Percentiles rank a stretch among this genome's conserved stretches.
Conservation (phyloP, 225 moss, liverwort and hornwort genomes). For the Pseudoscleropodium purum region DNA sequence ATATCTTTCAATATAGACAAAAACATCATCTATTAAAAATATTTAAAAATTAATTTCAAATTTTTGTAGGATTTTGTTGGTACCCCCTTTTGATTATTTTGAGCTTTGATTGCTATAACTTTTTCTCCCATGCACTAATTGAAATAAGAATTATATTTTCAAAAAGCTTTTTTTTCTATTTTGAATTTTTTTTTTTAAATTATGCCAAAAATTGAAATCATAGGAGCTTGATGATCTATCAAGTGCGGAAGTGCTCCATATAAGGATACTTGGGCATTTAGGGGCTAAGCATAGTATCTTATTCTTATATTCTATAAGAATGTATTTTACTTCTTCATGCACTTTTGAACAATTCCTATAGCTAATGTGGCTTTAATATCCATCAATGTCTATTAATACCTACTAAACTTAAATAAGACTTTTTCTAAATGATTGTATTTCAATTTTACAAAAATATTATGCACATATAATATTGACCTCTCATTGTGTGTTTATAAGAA, state of each 20-base stretch:
- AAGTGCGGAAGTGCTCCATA: background rate
- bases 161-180: no score
- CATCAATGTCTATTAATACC: background rate
- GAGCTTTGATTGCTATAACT: accelerated
- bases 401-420: background rate
- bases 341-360: background rate
- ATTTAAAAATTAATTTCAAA: background rate
- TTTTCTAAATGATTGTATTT: background rate
- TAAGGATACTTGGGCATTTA: no score
- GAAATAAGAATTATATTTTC: background rate
- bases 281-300: background rate
- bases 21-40: background rate
- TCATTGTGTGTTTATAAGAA: background rate
- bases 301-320: background rate
- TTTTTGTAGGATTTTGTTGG: background rate
- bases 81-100: background rate
- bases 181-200: no score
- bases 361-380: background rate
- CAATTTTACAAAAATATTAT: background rate
- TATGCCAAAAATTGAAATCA: background rate
- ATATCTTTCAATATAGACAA: background rate
- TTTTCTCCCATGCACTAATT: background rate
- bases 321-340: background rate
- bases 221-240: accelerated
- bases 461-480: background rate